These are phyloP conservation scores for Stipa capillata DNA, from an alignment of 176 grass and related monocot genomes.

Conservation along the genomic window DNA sequence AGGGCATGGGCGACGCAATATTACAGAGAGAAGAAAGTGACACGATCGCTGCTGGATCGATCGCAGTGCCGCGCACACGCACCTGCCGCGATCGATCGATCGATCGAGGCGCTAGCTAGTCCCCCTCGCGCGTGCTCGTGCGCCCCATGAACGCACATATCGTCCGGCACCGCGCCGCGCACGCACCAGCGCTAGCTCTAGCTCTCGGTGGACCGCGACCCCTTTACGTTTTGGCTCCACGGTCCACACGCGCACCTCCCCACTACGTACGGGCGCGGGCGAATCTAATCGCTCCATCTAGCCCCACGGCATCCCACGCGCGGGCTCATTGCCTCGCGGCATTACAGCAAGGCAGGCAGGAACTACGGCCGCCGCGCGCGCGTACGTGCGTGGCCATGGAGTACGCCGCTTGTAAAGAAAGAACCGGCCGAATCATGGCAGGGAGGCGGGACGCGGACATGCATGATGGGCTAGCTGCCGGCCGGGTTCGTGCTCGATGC, in stretches of 20 bases:
- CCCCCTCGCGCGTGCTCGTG: not conserved
- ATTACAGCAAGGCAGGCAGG: not conserved
- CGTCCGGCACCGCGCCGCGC: not conserved
- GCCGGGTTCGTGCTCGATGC: not conserved
- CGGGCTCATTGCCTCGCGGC: not conserved
- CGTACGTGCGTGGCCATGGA: slow-evolving; percentile 22
- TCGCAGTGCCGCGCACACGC: not conserved
- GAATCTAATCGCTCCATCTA: not conserved
- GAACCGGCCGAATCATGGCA: not conserved
- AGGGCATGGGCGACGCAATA: slow-evolving; percentile 42
- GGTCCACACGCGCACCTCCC: not conserved
- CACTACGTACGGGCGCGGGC: not conserved
- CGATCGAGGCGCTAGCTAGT: not conserved
- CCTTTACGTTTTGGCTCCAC: not conserved
- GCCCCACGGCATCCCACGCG: too few species aligned
- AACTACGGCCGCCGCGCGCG: too few species aligned
- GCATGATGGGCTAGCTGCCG: slow-evolving; percentile 12
- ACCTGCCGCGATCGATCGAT: too few species aligned
- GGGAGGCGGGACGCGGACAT: not conserved
- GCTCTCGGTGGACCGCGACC: not conserved
- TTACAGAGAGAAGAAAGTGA: not conserved
- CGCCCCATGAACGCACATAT: not conserved
- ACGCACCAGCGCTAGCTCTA: too few species aligned
- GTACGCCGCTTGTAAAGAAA: slow-evolving; percentile 31
- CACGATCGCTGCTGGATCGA: not conserved